Evolutionary conservation across 164 flowering plant species (phyloP), one percentile per base, ranked within the genome.

Genomic region (Echeveria elegans): DNA sequence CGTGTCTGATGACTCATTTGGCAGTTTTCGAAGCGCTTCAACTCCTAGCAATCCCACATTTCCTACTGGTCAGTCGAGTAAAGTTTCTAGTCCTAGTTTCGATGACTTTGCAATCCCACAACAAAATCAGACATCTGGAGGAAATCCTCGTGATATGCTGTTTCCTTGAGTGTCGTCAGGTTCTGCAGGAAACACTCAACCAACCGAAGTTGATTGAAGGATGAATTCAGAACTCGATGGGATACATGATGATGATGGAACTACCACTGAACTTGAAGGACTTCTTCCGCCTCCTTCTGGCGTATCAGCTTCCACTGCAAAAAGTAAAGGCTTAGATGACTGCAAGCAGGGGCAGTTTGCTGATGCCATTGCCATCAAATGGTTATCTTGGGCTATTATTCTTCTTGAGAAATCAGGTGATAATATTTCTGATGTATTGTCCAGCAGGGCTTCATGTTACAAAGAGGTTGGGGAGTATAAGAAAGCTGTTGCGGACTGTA

Each of bases 401-500:
- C 87, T 94, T 65, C 75, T 87, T 15, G 97, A 88, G 81, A 91
- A 88, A 73, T 68, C 89, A 29, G 83, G 90, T 53, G 86, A 89
- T 64, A 52, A 68, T 73, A 77, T 76, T 60, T 75, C 78, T 30
- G 97, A 91, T 72, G 93, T 85, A 52, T 76, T 94, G 65, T 77
- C 89, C 0, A 72, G 82, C 76, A 77, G 99, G 72, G 96, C 99
- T 65, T 91, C 97, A 2, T 94, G 97, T 76, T 91, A 91, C 75
- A 94, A 94, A 79, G 99, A 94, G 78, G 99, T 91, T 71, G 97
- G 99, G n/a, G 97, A 94, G 77, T 94, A 94, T 60, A 94, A 91
- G 79, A 91, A 94, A 77, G 99, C 99, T 12, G 89, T 94, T 50
- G 92, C 92, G 26, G 99, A 94, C 75, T 91, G 99, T 79, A 74